phyloP scores from a whole-genome alignment of 164 flowering plant genomes.

The Protea cynaroides region DNA sequence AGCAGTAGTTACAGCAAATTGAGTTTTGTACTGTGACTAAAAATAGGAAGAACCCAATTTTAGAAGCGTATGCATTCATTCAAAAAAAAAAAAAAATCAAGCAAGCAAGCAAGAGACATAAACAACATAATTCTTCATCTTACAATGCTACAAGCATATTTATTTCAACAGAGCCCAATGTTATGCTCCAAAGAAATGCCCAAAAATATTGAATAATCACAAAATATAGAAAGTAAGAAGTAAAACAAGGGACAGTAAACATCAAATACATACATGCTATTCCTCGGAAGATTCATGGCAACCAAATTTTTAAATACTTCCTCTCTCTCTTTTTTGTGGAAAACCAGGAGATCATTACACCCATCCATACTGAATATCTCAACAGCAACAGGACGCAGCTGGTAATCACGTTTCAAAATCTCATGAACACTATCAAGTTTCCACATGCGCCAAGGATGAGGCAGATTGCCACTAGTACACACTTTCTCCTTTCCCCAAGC shows the following conservation, averaged over 20 bases:
- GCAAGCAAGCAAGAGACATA: too few relatives aligned
- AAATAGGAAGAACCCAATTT: too few relatives aligned
- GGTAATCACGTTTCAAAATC: constrained; percentile 96
- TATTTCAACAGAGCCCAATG: too few relatives aligned
- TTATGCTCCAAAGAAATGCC: neutral
- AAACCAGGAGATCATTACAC: constrained; percentile 95
- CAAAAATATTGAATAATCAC: neutral
- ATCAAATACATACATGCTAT: constrained; percentile 72
- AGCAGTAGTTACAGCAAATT: too few relatives aligned
- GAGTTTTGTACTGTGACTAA: too few relatives aligned
- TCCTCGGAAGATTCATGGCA: constrained; percentile 96
- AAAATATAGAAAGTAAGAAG: neutral
- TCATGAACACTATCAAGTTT: constrained; percentile 94
- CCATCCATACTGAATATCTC: constrained; percentile 99
- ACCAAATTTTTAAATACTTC: constrained; percentile 91
- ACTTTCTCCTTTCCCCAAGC: constrained; percentile 99
- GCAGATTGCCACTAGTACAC: constrained; percentile 60
- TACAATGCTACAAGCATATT: too few relatives aligned
- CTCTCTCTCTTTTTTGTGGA: constrained; percentile 97
- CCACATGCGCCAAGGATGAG: constrained; percentile 99
- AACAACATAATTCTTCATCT: too few relatives aligned
- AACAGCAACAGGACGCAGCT: constrained; percentile 97
- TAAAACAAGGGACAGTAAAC: neutral
- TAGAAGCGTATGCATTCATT: too few relatives aligned
- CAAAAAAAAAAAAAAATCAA: too few relatives aligned